Conservation (phyloP, 345 rosid genomes). For the Combretum micranthum region DNA sequence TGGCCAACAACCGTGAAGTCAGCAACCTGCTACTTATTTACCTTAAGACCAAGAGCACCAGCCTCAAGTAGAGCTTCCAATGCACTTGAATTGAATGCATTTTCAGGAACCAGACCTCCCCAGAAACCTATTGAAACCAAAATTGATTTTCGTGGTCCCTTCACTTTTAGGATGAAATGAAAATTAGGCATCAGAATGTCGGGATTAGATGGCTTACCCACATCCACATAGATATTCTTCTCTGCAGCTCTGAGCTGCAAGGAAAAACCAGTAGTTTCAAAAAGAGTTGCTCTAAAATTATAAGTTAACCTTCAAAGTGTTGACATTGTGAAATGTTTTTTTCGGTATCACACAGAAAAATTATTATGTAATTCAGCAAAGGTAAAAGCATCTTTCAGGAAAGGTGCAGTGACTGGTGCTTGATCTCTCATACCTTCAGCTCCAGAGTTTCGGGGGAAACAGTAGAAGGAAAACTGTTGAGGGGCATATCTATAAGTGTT, state of each 20-base stretch:
- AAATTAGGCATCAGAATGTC: constrained; percentile 3
- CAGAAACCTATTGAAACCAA: constrained; percentile 59
- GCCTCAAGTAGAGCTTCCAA: constrained; percentile 67
- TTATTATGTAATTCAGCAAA: neutral
- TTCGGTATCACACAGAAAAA: neutral
- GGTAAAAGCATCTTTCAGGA: neutral
- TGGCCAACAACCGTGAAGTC: neutral
- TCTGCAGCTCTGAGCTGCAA: constrained; percentile 66
- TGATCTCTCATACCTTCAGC: constrained; percentile 49
- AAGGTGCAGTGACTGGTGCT: neutral
- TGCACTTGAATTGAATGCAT: constrained; percentile 66
- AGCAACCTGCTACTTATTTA: constrained; percentile 16
- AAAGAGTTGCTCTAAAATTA: neutral
- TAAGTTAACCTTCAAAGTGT: neutral
- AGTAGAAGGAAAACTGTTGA: constrained; percentile 76
- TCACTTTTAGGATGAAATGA: neutral
- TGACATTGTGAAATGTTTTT: neutral
- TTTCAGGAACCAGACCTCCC: constrained; percentile 97
- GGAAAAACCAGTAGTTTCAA: constrained; percentile 11
- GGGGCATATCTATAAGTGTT: constrained; percentile 87
- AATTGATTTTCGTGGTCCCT: neutral
- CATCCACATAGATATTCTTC: constrained; percentile 70
- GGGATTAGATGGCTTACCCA: constrained; percentile 48
- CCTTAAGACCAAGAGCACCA: constrained; percentile 96
- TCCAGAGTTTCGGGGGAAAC: constrained; percentile 68